Evolutionary conservation across 2,329 filamentous ascomycete species (phyloP).

Genomic region (Acrodontium crateriforme): DNA sequence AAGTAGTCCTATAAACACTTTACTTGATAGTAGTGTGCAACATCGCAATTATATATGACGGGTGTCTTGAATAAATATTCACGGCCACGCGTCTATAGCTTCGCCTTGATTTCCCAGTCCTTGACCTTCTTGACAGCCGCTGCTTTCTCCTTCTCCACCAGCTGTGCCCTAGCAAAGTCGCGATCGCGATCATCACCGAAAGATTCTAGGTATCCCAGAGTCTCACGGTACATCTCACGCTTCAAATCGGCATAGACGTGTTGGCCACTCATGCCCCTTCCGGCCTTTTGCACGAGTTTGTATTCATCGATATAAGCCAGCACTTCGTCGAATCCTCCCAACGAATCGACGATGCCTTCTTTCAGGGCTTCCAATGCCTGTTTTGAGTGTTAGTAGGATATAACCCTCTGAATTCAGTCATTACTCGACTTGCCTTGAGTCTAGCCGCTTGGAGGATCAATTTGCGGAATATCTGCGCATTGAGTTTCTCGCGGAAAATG

Average conservation of each 20-base stretch:
- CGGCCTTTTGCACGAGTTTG: conserved; percentile 45
- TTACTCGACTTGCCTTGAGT: conserved; percentile 30
- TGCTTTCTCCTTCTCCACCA: too few relatives aligned
- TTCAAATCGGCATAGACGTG: conserved; percentile 61
- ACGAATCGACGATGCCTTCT: conserved; percentile 52
- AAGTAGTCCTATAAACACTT: conserved; percentile 10
- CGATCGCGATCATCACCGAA: too few relatives aligned
- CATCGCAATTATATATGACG: too few relatives aligned
- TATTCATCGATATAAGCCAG: conserved; percentile 46
- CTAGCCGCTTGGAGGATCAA: conserved; percentile 62
- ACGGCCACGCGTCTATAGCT: too few relatives aligned
- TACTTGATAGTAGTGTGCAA: too few relatives aligned
- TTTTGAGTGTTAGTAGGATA: neutral
- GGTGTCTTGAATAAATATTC: too few relatives aligned
- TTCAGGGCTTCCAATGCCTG: conserved; percentile 47
- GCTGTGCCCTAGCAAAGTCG: too few relatives aligned
- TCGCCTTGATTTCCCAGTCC: too few relatives aligned
- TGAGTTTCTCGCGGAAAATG: conserved; percentile 59
- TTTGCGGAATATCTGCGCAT: conserved; percentile 41
- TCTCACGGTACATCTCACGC: conserved; percentile 60
- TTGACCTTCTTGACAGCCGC: too few relatives aligned
- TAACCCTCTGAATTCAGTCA: neutral
- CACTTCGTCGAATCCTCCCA: conserved; percentile 52
- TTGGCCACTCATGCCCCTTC: conserved; percentile 28
- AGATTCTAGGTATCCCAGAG: conserved; percentile 45